Percentiles rank a stretch among this genome's conserved stretches.
phyloP scores from a whole-genome alignment of 805 yeast species.

The Kuraishia molischiana region DNA sequence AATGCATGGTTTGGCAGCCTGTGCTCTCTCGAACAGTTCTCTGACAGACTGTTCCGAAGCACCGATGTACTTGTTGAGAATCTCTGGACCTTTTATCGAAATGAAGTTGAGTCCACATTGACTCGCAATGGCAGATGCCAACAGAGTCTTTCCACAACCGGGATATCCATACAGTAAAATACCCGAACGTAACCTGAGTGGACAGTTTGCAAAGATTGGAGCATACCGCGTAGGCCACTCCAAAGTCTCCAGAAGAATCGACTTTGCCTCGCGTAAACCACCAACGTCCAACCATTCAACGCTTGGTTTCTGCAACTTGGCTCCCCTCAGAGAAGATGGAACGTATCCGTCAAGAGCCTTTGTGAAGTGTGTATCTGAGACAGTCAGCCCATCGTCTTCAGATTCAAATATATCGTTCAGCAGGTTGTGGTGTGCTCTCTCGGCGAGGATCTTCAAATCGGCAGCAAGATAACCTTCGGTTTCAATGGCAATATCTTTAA shows the following conservation, averaged over 20 bases:
- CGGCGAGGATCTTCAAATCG: conserved; percentile 65
- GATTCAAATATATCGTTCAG: conserved; percentile 2
- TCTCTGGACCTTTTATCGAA: conserved; percentile 92
- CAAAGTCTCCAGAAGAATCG: conserved; percentile 69
- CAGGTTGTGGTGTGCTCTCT: conserved; percentile 52
- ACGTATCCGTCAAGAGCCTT: conserved; percentile 57
- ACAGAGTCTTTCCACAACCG: conserved; percentile 91
- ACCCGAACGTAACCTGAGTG: conserved; percentile 83
- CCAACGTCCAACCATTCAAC: conserved; percentile 86
- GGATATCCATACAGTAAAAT: conserved; percentile 90
- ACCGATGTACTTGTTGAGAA: conserved; percentile 90
- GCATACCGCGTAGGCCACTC: conserved; percentile 98
- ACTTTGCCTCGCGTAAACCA: conserved; percentile 71
- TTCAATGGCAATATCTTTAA: conserved; percentile 48
- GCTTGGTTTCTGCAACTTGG: conserved; percentile 69
- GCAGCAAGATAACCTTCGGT: conserved; percentile 88
- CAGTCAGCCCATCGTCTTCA: background rate
- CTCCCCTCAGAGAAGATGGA: conserved; percentile 81
- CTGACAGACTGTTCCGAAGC: conserved; percentile 94
- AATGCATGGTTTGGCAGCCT: conserved; percentile 89
- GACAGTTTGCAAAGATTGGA: conserved; percentile 86
- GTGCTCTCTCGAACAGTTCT: conserved; percentile 89
- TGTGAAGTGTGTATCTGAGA: conserved; percentile 29
- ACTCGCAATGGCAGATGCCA: conserved; percentile 89
- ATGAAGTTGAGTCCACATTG: conserved; percentile 92